phyloP scores from a whole-genome alignment of 352 stramenopile species.

The Pythium brachiatum region DNA sequence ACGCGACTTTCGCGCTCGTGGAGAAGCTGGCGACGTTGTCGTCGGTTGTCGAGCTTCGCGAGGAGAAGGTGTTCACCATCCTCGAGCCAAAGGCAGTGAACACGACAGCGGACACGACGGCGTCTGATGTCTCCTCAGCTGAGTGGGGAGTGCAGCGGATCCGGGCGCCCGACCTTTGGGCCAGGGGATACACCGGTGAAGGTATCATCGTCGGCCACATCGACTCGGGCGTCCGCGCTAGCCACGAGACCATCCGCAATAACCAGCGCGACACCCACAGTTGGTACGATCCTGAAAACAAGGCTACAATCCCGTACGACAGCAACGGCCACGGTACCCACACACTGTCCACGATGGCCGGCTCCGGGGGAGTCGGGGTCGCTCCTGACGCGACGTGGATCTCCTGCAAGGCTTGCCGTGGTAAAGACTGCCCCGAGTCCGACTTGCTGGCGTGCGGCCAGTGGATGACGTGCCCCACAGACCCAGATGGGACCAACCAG shows the following conservation, averaged over 20 bases:
- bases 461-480: constrained; percentile 1
- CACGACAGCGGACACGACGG: neutral
- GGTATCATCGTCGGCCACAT: constrained; percentile 25
- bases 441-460: neutral
- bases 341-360: neutral
- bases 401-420: neutral
- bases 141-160: neutral
- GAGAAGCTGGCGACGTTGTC: constrained; percentile 10
- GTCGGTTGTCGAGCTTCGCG: neutral
- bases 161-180: constrained; percentile 11
- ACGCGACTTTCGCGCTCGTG: constrained; percentile 10
- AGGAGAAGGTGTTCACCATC: neutral
- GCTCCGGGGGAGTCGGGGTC: neutral
- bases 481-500: neutral
- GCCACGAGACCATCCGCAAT: constrained; percentile 13
- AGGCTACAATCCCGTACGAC: neutral
- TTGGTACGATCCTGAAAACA: neutral
- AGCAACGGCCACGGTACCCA: neutral
- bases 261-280: neutral
- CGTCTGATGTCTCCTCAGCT: neutral
- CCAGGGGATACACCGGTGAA: constrained; percentile 13
- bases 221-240: constrained; percentile 25
- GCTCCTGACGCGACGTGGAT: neutral
- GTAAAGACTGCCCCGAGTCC: neutral
- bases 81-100: neutral